Conservation (phyloP, 108 stramenopile genomes). For the Skeletonema potamos region DNA sequence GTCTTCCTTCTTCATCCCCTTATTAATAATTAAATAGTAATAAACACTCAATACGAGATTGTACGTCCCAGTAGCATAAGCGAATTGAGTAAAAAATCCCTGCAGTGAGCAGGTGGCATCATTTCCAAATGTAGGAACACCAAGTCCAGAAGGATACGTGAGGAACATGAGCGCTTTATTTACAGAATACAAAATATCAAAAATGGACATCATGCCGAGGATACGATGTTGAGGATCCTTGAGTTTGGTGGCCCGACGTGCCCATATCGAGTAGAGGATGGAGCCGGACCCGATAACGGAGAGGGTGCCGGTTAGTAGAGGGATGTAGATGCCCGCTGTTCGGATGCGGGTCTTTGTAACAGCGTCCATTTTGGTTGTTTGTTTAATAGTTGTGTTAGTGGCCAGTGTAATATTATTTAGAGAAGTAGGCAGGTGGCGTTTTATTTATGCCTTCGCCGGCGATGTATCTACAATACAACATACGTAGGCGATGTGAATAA, state of each 20-base stretch:
- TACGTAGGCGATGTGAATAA: no score
- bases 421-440: no score
- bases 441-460: no score
- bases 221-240: constrained; percentile 24
- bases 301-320: constrained; percentile 24
- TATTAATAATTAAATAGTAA: constrained; percentile 4
- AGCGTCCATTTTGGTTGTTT: no score
- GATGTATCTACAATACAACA: no score
- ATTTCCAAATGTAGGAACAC: constrained; percentile 9
- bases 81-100: constrained; percentile 10
- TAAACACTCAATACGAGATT: constrained; percentile 3
- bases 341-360: no score
- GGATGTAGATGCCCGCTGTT: constrained; percentile 14
- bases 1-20: background rate
- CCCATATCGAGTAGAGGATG: constrained; percentile 30
- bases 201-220: constrained; percentile 11
- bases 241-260: constrained; percentile 12
- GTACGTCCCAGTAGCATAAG: background rate
- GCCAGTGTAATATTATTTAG: no score
- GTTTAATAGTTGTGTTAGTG: no score
- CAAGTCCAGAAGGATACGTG: background rate
- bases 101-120: background rate
- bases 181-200: background rate
- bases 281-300: constrained; percentile 22
- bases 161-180: constrained; percentile 1